Percentiles rank a stretch among this genome's conserved stretches.
phyloP scores from a whole-genome alignment of 1,139 yeast species.

The Magnusiomyces suaveolens region DNA sequence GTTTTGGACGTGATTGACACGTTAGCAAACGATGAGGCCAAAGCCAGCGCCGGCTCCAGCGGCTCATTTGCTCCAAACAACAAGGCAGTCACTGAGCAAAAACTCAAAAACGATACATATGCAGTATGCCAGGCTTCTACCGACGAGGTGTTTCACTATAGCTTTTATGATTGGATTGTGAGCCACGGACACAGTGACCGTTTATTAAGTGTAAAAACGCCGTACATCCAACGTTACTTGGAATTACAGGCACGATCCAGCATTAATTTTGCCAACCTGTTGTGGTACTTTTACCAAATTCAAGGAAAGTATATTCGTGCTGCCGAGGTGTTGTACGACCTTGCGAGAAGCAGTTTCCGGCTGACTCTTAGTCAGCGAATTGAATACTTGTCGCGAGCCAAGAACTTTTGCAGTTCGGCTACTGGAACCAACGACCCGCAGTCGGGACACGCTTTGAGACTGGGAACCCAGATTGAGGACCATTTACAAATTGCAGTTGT shows the following conservation, averaged over 20 bases:
- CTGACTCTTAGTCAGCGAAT: conserved; percentile 64
- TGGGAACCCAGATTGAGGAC: conserved; percentile 65
- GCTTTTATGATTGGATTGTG: conserved; percentile 88
- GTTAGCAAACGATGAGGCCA: conserved; percentile 41
- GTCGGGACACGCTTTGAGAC: conserved; percentile 48
- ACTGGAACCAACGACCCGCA: conserved; percentile 73
- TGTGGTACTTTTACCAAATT: conserved; percentile 86
- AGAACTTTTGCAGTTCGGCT: conserved; percentile 82
- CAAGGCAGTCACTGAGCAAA: conserved; percentile 35
- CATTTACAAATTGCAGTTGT: conserved; percentile 78
- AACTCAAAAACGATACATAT: conserved; percentile 63
- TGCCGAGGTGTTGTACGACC: conserved; percentile 65
- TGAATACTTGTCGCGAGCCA: conserved; percentile 83
- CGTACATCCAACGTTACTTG: conserved; percentile 67
- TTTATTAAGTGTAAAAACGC: conserved; percentile 69
- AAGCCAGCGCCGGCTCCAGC: not conserved
- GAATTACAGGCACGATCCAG: conserved; percentile 61
- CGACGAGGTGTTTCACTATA: conserved; percentile 81
- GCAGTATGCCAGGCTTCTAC: conserved; percentile 60
- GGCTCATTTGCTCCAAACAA: conserved; percentile 2
- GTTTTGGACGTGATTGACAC: conserved; percentile 65
- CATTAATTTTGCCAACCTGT: conserved; percentile 63
- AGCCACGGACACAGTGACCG: conserved; percentile 68
- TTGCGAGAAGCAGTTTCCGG: conserved; percentile 60
- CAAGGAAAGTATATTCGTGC: conserved; percentile 72